Evolutionary conservation across 306 rosid species (phyloP).

Genomic region (Lathyrus sativus): DNA sequence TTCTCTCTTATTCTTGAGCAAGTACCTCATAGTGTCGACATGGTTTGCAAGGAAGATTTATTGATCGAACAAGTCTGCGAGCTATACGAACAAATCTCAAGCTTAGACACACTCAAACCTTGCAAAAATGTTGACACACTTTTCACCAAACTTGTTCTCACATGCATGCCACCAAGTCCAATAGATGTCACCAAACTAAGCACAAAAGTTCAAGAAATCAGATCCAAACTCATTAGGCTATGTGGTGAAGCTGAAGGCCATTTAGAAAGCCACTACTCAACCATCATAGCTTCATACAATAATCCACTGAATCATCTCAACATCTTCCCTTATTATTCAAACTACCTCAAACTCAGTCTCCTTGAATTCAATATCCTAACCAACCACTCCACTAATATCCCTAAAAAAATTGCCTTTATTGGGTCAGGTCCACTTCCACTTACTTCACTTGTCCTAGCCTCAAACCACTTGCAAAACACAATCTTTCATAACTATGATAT

Average conservation of each 20-base stretch:
- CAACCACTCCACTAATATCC: conserved; percentile 1
- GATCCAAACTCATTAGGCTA: conserved; percentile 10
- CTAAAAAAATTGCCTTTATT: conserved; percentile 7
- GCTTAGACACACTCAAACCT: conserved; percentile 13
- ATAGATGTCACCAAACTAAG: conserved; percentile 3
- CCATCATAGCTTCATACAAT: conserved; percentile 11
- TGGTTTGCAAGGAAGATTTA: conserved; percentile 16
- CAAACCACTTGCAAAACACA: neutral
- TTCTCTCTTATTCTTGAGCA: neutral
- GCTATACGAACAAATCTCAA: conserved; percentile 5
- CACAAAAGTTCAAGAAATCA: conserved; percentile 16
- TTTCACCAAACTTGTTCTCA: conserved; percentile 21
- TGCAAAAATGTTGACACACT: conserved; percentile 18
- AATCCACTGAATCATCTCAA: conserved; percentile 1
- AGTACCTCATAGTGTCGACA: conserved; percentile 20
- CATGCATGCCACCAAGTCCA: conserved; percentile 18
- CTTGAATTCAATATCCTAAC: conserved; percentile 19
- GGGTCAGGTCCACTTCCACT: conserved; percentile 23
- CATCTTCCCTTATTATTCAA: conserved; percentile 10
- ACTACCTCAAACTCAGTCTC: conserved; percentile 19
- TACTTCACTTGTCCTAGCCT: conserved; percentile 12
- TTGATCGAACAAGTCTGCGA: conserved; percentile 15
- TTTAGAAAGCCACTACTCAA: conserved; percentile 25
- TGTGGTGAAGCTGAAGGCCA: conserved; percentile 27
- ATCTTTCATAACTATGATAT: conserved; percentile 19